Conservation (phyloP, 2,329 filamentous ascomycete genomes). For the Leptographium procerum region DNA sequence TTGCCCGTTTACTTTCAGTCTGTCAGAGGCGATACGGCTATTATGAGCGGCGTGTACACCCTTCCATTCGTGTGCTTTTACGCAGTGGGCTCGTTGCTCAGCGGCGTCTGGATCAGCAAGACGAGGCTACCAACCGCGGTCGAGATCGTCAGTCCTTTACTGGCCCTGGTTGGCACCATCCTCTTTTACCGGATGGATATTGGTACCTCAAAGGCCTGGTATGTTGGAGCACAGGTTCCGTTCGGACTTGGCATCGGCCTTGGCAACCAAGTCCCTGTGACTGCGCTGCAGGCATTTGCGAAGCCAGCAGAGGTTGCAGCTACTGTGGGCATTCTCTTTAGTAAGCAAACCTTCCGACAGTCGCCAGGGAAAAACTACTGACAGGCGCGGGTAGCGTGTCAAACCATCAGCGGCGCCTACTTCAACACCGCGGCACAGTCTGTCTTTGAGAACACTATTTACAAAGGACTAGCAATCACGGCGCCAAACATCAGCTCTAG, state of each 20-base stretch:
- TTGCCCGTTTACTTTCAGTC: slow-evolving; percentile 1
- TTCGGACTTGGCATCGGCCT: slow-evolving; percentile 1
- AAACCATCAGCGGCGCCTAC: slow-evolving; percentile 1
- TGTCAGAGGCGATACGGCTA: neutral
- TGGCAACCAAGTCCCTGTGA: slow-evolving; percentile 1
- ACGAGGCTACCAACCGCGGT: neutral
- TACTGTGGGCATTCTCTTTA: neutral
- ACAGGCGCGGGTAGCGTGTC: neutral
- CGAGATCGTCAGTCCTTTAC: neutral
- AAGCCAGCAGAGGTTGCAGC: neutral
- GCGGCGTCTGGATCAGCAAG: slow-evolving; percentile 1
- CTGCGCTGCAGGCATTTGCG: neutral
- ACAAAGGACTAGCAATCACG: neutral
- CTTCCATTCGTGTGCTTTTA: neutral
- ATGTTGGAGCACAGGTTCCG: neutral
- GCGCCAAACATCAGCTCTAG: neutral
- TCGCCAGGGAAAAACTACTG: neutral
- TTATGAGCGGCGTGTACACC: neutral
- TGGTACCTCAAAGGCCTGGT: neutral
- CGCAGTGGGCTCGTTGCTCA: neutral
- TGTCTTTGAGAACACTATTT: neutral
- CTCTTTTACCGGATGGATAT: slow-evolving; percentile 2
- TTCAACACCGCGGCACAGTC: neutral
- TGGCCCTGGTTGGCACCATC: neutral
- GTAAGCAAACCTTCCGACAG: neutral